Conservation (phyloP, 371 early-diverging fungal genomes). For the Hamiltosporidium tvaerminnensis region DNA sequence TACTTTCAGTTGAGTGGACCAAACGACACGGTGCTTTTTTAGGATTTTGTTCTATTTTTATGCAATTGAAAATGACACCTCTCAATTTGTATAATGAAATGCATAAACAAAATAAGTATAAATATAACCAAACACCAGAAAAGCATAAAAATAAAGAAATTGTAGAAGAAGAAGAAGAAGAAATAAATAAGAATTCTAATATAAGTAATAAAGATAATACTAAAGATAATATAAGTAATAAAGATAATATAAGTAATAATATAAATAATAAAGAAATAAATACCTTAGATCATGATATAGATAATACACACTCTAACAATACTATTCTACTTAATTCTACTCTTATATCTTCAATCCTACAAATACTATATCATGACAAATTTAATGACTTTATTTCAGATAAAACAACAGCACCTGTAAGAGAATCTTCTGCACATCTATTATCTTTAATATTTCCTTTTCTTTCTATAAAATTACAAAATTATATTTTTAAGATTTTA, state of each 20-base stretch:
- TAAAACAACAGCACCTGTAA: conserved; percentile 42
- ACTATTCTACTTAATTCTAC: neutral
- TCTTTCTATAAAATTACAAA: conserved; percentile 3
- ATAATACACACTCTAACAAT: neutral
- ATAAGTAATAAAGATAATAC: neutral
- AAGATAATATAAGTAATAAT: neutral
- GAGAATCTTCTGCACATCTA: conserved; percentile 44
- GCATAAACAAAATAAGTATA: too few relatives aligned
- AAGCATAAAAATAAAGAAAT: neutral
- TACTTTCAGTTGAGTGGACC: conserved; percentile 41
- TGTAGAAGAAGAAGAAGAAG: neutral
- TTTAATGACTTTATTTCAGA: conserved; percentile 52
- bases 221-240: neutral
- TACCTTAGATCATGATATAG: neutral
- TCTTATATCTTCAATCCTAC: conserved; percentile 34
- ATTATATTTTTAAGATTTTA: conserved; percentile 20
- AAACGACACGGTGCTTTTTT: conserved; percentile 47
- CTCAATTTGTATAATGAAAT: too few relatives aligned
- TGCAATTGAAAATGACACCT: too few relatives aligned
- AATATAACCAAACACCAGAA: conserved; percentile 8
- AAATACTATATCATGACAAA: conserved; percentile 46
- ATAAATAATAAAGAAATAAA: neutral
- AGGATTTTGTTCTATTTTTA: conserved; percentile 26
- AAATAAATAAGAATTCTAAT: conserved; percentile 8
- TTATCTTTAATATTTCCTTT: conserved; percentile 28